A percentile compares a stretch with the other conserved stretches of the same genome.
phyloP scores from a whole-genome alignment of 306 rosid species.

The Corylus americana region DNA sequence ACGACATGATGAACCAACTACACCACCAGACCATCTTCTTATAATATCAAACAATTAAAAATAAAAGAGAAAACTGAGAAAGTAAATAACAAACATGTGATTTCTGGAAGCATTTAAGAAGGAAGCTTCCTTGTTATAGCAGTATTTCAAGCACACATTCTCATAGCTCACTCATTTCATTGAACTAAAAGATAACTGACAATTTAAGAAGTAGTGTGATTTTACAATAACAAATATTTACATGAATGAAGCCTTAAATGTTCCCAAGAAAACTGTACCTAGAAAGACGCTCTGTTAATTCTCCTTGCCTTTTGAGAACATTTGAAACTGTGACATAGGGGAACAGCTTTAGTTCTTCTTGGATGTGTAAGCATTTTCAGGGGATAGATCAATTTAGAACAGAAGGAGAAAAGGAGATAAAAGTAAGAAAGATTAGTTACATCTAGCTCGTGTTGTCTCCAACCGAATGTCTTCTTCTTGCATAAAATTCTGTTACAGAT shows the following conservation, averaged over 20 bases:
- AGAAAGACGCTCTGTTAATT: constrained; percentile 80
- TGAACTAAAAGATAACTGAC: not conserved
- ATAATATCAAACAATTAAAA: not conserved
- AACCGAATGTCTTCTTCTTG: constrained; percentile 75
- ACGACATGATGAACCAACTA: not conserved
- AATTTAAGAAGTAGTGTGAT: not conserved
- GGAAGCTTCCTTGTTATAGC: not conserved
- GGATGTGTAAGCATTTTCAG: constrained; percentile 10
- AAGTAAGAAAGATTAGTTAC: constrained; percentile 41
- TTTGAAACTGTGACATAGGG: constrained; percentile 56
- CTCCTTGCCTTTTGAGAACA: constrained; percentile 79
- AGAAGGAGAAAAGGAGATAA: not conserved
- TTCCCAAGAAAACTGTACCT: constrained; percentile 44
- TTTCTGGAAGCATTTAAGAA: not conserved
- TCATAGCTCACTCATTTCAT: not conserved
- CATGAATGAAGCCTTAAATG: constrained; percentile 8
- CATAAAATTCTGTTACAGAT: constrained; percentile 54
- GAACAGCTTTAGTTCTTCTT: constrained; percentile 23
- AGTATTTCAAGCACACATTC: not conserved
- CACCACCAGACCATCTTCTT: not conserved
- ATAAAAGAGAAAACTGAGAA: not conserved
- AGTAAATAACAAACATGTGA: not conserved
- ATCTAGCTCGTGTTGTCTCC: constrained; percentile 78
- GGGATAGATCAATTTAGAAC: not conserved
- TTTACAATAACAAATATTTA: not conserved